Base-by-base conservation (phyloP, 495 filamentous ascomycete species). In the Penicillium pulvis region DNA sequence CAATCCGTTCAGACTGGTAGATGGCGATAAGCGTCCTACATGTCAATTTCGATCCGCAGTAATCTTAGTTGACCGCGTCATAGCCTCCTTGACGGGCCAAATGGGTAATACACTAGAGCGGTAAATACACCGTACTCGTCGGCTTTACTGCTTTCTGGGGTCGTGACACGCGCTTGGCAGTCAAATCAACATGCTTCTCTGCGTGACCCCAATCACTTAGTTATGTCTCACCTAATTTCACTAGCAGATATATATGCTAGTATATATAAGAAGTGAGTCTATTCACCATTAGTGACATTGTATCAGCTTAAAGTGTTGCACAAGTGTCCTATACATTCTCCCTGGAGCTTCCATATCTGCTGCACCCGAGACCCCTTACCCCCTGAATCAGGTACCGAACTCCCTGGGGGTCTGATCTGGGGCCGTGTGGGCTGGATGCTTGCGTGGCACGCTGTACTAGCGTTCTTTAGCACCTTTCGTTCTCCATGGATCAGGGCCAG, bases 61-160 rank as follows among this genome's bases (percentile, higher is more conserved):
- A 63, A 66, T 66, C 58, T 63, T 58, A 60, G 30, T 49, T 48
- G 16, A 55, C 64, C 64, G 57, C 64, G 60, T 66, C 64, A 66
- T 66, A 24, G 23, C 9, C 43, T 46, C 43, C 43, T 23, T 44
- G 16, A 10, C 19, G 43, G 43, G 42, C 20, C 42, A 45, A 9
- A 1, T 14, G 28, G 11, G 24, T 19, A 53, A 28, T 36, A 51
- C 45, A 51, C 44, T 51, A 41, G 26, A 42, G 47, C 5, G 33
- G 57, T 53, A 53, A 45, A 47, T 24, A 47, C 14, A 16, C 39
- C 7, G 39, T 17, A 4, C 19, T 4, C 43, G 43, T 46, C 19
- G 43, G 19, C 17, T 24, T 24, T 36, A 4, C 33, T 36, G 33
- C 33, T 36, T 12, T 36, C 33, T 12, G 33, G 33, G 33, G 9